Percentiles rank a stretch among this genome's conserved stretches.
Conservation (phyloP, 495 filamentous ascomycete species). For the Chaetomidium leptoderma region DNA sequence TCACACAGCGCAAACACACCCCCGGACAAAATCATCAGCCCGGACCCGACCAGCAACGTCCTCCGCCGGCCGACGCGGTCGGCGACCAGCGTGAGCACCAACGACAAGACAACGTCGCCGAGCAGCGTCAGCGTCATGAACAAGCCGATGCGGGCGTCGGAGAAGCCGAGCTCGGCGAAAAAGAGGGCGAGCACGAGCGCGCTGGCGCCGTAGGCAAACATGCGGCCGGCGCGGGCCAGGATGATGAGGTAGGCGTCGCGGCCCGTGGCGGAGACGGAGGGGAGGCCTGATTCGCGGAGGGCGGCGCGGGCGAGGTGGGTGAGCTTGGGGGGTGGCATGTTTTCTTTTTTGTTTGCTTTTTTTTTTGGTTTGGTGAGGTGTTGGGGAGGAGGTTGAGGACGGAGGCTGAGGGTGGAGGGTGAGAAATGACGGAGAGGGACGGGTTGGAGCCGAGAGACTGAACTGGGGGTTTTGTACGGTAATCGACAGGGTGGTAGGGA, state of each 20-base stretch:
- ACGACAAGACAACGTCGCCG: constrained; percentile 73
- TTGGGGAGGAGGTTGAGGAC: no score
- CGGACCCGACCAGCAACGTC: constrained; percentile 60
- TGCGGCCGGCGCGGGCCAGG: constrained; percentile 40
- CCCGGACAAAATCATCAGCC: constrained; percentile 66
- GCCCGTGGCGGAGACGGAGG: constrained; percentile 47
- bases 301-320: background rate
- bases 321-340: background rate
- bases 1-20: constrained; percentile 60
- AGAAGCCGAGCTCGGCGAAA: constrained; percentile 57
- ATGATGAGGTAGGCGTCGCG: constrained; percentile 46
- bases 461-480: no score
- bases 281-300: constrained; percentile 43
- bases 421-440: no score
- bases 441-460: no score
- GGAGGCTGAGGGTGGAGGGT: no score
- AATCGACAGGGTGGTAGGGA: no score
- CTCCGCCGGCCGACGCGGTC: constrained; percentile 67
- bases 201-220: constrained; percentile 43
- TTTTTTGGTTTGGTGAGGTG: background rate
- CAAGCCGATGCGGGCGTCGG: constrained; percentile 67
- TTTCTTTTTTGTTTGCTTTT: background rate
- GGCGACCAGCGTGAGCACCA: constrained; percentile 71
- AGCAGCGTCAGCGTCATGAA: constrained; percentile 86
- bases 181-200: constrained; percentile 43